Evolutionary conservation across 2,329 filamentous ascomycete species (phyloP).

Genomic region (Fonsecaea monophora): DNA sequence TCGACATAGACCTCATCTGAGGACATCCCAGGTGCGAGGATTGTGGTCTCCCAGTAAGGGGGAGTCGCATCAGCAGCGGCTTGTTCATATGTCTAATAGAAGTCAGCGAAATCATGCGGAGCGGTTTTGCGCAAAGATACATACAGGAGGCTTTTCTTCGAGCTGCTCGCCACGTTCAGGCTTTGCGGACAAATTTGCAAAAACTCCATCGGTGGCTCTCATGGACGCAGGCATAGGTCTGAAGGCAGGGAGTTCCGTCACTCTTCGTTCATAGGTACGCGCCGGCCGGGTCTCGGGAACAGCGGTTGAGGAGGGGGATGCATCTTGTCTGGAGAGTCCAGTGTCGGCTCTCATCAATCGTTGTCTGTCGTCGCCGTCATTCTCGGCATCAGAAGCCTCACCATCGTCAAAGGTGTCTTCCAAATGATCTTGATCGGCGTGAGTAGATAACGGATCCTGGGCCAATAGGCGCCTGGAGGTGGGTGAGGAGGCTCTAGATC

Average conservation of each 20-base stretch:
- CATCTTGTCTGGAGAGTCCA: conserved; percentile 33
- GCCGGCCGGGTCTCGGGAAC: conserved; percentile 13
- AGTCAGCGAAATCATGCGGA: conserved; percentile 40
- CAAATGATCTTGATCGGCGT: conserved; percentile 75
- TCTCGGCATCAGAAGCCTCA: conserved; percentile 71
- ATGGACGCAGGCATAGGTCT: conserved; percentile 46
- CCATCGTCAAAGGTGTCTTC: conserved; percentile 91
- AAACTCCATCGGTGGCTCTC: conserved; percentile 85
- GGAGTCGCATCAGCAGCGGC: conserved; percentile 94
- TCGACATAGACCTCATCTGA: conserved; percentile 96
- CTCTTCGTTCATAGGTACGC: conserved; percentile 52
- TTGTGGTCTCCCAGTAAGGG: conserved; percentile 99
- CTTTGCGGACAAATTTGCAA: conserved; percentile 91
- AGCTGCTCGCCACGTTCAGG: conserved; percentile 80
- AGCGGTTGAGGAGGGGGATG: conserved; percentile 14
- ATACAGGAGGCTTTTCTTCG: conserved; percentile 91
- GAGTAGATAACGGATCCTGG: conserved; percentile 57
- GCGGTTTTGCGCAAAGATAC: conserved; percentile 48
- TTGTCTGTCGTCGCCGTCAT: conserved; percentile 83
- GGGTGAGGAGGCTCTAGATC: conserved; percentile 78
- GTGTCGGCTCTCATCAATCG: conserved; percentile 76
- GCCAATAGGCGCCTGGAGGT: conserved; percentile 60
- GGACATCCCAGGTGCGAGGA: conserved; percentile 89
- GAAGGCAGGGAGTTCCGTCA: conserved; percentile 63
- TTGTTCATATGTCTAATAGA: conserved; percentile 88